These are phyloP conservation scores for Halenospora varia DNA, from an alignment of 495 filamentous ascomycete species.

Conservation along the genomic window DNA sequence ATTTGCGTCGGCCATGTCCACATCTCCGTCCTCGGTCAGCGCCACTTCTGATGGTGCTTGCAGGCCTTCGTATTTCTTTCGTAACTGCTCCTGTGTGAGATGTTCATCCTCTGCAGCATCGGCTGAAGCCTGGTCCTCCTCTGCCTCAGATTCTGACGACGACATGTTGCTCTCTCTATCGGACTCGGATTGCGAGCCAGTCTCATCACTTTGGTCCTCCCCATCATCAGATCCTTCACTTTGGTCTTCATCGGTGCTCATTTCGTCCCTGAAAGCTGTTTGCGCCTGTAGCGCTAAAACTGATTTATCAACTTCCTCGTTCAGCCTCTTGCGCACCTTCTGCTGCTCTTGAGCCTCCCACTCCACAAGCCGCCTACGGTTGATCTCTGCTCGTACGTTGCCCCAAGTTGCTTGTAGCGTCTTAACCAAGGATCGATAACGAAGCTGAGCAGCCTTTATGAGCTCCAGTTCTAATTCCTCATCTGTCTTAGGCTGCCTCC, in stretches of 20 bases:
- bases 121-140: conserved; percentile 41
- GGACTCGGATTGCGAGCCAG: conserved; percentile 39
- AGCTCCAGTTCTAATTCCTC: conserved; percentile 64
- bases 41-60: conserved; percentile 31
- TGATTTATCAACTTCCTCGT: conserved; percentile 74
- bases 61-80: conserved; percentile 73
- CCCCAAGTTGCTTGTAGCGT: conserved; percentile 74
- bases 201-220: conserved; percentile 34
- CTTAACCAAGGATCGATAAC: conserved; percentile 65
- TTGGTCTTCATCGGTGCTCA: conserved; percentile 44
- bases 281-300: conserved; percentile 53
- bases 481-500: conserved; percentile 62
- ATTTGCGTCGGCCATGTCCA: conserved; percentile 19
- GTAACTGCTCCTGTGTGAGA: conserved; percentile 75
- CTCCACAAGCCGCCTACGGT: conserved; percentile 62
- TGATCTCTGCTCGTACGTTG: conserved; percentile 70
- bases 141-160: conserved; percentile 53
- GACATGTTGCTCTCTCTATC: conserved; percentile 74
- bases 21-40: too few species aligned
- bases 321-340: conserved; percentile 74
- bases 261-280: conserved; percentile 40
- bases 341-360: conserved; percentile 87
- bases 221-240: conserved; percentile 36
- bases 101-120: conserved; percentile 63
- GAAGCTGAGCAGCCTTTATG: conserved; percentile 40